Evolutionary conservation across 768 basidiomycete genomes (phyloP), one percentile per base, ranked within the genome.

Genomic region (Collybia sordida): DNA sequence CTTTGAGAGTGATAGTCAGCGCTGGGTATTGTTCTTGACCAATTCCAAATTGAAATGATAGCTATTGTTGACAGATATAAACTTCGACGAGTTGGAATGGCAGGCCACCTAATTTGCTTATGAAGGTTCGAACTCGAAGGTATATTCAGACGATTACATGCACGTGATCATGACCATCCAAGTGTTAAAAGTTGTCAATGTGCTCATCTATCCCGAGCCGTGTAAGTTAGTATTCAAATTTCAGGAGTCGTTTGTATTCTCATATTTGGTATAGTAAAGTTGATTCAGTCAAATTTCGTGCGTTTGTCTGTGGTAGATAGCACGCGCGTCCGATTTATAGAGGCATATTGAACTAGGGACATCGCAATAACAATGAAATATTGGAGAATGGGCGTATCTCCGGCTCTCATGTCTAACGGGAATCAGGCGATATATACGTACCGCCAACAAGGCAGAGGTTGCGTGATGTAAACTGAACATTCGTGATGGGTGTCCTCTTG

Each of bases 401-500:
- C 9, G 25, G 11, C 14, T 31, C 31, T 11, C 31, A 12, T 31
- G 31, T 24, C 46, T 62, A 83, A 65, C 80, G 72, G 45, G 71
- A 64, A 50, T 87, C 87, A 0, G 82, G 75, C 18, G 86, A 71
- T 36, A 83, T 70, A 63, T 85, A 88, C 37, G 76, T 77, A 4
- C 96, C 96, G 15, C 89, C 88, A 39, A 89, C 91, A 49, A 98
- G 71, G 66, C 93, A 95, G 27, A 99, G 78, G 67, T 99, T 99
- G 12, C 96, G 82, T 23, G 93, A 83, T 7, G 97, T 98, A 61
- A 98, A 97, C 57, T 97, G 92, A 8, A 94, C 86, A 60, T 95
- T 88, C 21, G 83, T 82, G 57, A 98, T 81, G 1, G 97, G 95
- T 22, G 97, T 98, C 47, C 94, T 81, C 73, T 98, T 99, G 24